Evolutionary conservation across 768 basidiomycete species (phyloP), one percentile per base, ranked within the genome.

Genomic region (Hygrophorus pudorinus): DNA sequence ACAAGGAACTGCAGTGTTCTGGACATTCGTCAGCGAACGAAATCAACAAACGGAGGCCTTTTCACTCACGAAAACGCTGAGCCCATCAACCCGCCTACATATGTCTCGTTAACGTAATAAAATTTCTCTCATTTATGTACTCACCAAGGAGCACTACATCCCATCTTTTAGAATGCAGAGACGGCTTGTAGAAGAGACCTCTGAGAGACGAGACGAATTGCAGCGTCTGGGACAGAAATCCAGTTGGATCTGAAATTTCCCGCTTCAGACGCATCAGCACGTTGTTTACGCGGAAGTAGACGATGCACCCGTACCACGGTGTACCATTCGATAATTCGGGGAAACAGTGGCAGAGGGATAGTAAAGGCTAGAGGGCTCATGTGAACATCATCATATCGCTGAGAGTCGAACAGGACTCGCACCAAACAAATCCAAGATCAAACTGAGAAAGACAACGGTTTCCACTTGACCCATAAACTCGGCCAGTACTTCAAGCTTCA

Each of bases 281-380:
- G 30, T 17, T 17, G 42, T 27, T 45, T 7, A n/a, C 29, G 33
- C 42, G 34, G 28, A 14, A n/a, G 21, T 11, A 44, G 30, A 24
- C 10, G 14, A 24, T 36, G 14, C 17, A 21, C 33, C 61, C 76
- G 54, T 51, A 84, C 86, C 57, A 78, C 61, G 1, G 80, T 81
- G 58, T 91, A 93, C 85, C 85, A 91, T 65, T 93, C 83, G 34
- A 96, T 92, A 40, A 98, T 70, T n/a, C 93, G 79, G n/a, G 94
- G 94, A 62, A 97, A 97, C 24, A 97, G 76, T 16, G 94, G 94
- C n/a, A 97, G 72, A 8, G 91, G 92, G 37, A 94, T 86, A 17
- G 90, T 96, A 63, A 93, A 94, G 10, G 90, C 88, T 45, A 18
- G 17, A 28, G 13, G 29, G 8, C 13, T 44, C 13, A n/a, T 16